Evolutionary conservation across 345 rosid genomes (phyloP).

Genomic region (Rhodamnia rubescens): DNA sequence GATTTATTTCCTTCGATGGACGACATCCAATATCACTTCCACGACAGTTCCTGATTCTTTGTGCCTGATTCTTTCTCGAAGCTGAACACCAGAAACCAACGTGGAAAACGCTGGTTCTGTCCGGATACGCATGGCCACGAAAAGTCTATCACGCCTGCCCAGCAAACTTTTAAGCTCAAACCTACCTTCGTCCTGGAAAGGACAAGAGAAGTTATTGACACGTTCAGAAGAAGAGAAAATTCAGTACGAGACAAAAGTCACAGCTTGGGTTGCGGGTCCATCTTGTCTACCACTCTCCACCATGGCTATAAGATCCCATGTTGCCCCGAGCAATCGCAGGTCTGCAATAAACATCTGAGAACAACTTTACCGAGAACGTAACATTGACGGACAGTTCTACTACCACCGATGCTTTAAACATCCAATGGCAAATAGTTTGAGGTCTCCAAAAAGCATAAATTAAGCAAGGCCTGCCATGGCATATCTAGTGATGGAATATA

Average conservation of each 20-base stretch:
- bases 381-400: neutral
- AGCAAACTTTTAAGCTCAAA: neutral
- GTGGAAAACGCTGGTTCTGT: neutral
- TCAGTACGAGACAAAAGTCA: constrained; percentile 49
- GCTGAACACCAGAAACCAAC: neutral
- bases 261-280: constrained; percentile 84
- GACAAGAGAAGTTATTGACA: neutral
- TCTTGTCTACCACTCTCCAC: constrained; percentile 63
- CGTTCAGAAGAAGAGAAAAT: neutral
- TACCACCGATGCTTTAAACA: neutral
- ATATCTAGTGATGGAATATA: neutral
- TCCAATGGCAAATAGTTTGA: neutral
- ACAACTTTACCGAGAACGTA: neutral
- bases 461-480: neutral
- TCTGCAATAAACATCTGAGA: constrained; percentile 21
- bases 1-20: neutral
- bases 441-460: neutral
- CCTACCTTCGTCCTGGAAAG: neutral
- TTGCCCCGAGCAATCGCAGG: constrained; percentile 95
- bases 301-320: constrained; percentile 96
- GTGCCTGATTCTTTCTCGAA: neutral
- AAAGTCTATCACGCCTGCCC: neutral
- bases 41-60: neutral
- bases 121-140: neutral
- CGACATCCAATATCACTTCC: neutral